Percentiles rank a stretch among this genome's conserved stretches.
These are phyloP conservation scores for Friedmanniomyces simplex DNA, from an alignment of 495 filamentous ascomycete species.

Conservation along the genomic window DNA sequence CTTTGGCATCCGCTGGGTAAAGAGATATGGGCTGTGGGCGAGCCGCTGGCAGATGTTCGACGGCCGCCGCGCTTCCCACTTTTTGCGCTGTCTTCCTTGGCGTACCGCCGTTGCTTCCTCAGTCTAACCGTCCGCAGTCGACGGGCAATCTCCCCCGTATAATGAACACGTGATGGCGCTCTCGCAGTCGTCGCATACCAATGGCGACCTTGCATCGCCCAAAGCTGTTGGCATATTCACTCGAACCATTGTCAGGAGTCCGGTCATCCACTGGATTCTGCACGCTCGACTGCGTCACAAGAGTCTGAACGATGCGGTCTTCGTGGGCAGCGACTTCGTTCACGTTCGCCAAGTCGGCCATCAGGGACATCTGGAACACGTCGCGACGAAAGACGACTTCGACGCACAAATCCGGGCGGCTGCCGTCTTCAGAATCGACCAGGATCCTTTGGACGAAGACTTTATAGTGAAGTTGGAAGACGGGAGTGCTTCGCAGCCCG, in stretches of 20 bases:
- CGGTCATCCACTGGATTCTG: slow-evolving; percentile 65
- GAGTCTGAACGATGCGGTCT: slow-evolving; percentile 75
- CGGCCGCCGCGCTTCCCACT: not conserved
- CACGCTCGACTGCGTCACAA: slow-evolving; percentile 64
- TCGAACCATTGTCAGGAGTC: slow-evolving; percentile 64
- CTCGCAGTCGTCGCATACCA: not conserved
- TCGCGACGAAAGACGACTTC: slow-evolving; percentile 65
- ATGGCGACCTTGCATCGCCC: not conserved
- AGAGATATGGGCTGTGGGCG: not conserved
- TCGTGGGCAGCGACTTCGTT: slow-evolving; percentile 55
- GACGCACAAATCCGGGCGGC: slow-evolving; percentile 58
- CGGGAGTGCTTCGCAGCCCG: not conserved
- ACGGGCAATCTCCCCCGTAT: not conserved
- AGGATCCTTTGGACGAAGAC: slow-evolving; percentile 17
- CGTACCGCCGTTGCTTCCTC: not conserved
- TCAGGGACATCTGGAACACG: slow-evolving; percentile 57
- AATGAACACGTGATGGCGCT: not conserved
- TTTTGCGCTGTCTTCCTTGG: not conserved
- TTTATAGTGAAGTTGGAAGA: slow-evolving; percentile 19
- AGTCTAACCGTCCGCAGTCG: not conserved
- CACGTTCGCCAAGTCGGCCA: slow-evolving; percentile 57
- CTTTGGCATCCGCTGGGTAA: not conserved
- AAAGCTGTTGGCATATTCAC: slow-evolving; percentile 59
- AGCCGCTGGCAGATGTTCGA: not conserved
- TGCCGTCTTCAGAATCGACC: slow-evolving; percentile 38